A percentile compares a stretch with the other conserved stretches of the same genome.
Evolutionary conservation across 352 stramenopile species (phyloP).

Genomic region (Globisporangium parvum): DNA sequence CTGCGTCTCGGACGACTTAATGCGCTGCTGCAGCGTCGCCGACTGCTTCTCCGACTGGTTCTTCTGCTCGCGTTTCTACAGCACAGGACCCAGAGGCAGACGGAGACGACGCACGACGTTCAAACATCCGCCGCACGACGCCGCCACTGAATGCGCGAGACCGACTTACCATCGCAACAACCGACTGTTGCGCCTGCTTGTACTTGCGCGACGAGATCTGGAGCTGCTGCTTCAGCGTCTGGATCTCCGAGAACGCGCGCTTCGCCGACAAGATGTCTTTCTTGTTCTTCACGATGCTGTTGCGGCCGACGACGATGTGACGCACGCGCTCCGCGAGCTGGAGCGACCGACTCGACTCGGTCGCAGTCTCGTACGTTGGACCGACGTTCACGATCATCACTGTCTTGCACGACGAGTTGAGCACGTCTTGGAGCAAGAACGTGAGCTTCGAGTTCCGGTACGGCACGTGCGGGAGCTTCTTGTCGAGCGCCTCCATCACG

Average conservation of each 20-base stretch:
- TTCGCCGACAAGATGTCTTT: constrained; percentile 88
- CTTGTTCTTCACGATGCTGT: constrained; percentile 82
- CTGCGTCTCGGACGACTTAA: constrained; percentile 76
- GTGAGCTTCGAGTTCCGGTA: constrained; percentile 98
- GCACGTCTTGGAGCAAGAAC: constrained; percentile 93
- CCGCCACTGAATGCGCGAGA: constrained; percentile 12
- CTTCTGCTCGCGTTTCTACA: constrained; percentile 89
- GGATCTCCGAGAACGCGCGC: constrained; percentile 92
- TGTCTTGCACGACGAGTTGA: constrained; percentile 88
- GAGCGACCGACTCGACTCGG: constrained; percentile 85
- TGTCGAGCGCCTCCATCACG: constrained; percentile 89
- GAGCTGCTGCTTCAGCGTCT: constrained; percentile 92
- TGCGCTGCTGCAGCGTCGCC: constrained; percentile 63
- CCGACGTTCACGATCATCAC: constrained; percentile 93
- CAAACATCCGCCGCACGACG: constrained; percentile 8
- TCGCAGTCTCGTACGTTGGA: constrained; percentile 73
- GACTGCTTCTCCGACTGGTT: constrained; percentile 88
- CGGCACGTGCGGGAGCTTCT: constrained; percentile 90
- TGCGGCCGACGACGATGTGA: constrained; percentile 72
- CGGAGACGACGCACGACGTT: constrained; percentile 12
- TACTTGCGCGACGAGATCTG: constrained; percentile 79
- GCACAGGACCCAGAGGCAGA: constrained; percentile 13
- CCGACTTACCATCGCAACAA: constrained; percentile 85
- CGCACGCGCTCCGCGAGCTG: constrained; percentile 81
- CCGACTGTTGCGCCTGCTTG: constrained; percentile 86